These are phyloP conservation scores for Termitomyces sp. DNA, from an alignment of 768 basidiomycete species.

Conservation along the genomic window DNA sequence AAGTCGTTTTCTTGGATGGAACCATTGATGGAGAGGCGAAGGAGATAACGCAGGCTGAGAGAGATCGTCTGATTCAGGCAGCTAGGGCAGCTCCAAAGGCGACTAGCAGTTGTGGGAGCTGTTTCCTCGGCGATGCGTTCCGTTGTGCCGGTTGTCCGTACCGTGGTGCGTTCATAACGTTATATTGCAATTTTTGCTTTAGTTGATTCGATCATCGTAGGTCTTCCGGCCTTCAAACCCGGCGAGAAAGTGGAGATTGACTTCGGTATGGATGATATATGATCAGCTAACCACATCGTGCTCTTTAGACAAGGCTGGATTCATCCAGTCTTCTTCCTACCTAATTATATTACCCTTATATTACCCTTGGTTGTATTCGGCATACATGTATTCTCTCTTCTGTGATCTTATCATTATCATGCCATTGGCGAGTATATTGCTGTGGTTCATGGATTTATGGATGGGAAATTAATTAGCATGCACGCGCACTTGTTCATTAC, in stretches of 20 bases:
- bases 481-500: constrained; percentile 67
- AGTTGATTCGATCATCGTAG: constrained; percentile 36
- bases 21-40: constrained; percentile 53
- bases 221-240: constrained; percentile 95
- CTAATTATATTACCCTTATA: background rate
- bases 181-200: background rate
- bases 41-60: constrained; percentile 58
- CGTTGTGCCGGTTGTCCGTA: constrained; percentile 96
- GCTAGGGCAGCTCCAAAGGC: constrained; percentile 77
- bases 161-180: constrained; percentile 64
- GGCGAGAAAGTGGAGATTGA: constrained; percentile 96
- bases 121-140: constrained; percentile 98
- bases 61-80: constrained; percentile 59
- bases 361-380: background rate
- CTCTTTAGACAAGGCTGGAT: background rate
- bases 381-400: background rate
- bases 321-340: background rate
- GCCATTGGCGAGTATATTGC: background rate
- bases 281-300: constrained; percentile 12
- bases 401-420: background rate
- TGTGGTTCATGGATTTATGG: background rate
- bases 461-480: no score
- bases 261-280: constrained; percentile 88
- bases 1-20: constrained; percentile 69
- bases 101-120: constrained; percentile 96